These are phyloP conservation scores for Coemansia sp. DNA, from an alignment of 192 early-diverging fungal species.

Conservation along the genomic window DNA sequence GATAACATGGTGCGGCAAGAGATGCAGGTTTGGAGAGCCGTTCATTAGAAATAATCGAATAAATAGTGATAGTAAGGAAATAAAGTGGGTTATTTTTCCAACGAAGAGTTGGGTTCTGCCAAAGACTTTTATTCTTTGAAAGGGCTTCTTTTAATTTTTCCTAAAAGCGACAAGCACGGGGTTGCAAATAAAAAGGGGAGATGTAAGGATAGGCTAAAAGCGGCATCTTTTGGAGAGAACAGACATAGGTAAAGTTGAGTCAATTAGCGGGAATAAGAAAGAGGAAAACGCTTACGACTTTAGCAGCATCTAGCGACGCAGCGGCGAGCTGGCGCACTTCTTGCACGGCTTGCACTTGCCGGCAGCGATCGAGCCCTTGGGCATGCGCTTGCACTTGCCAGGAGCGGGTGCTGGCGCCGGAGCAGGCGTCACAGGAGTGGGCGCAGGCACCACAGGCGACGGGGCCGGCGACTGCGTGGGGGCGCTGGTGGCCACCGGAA, in stretches of 20 bases:
- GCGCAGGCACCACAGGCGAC: not conserved
- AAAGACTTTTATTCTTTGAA: too few species aligned
- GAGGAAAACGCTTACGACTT: not conserved
- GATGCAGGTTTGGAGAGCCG: not conserved
- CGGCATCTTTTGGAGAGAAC: not conserved
- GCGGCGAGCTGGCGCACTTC: conserved; percentile 37
- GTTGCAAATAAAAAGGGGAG: not conserved
- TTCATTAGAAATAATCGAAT: too few species aligned
- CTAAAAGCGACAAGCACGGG: not conserved
- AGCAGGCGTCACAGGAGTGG: not conserved
- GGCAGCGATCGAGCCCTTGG: conserved; percentile 54
- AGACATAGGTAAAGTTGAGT: not conserved
- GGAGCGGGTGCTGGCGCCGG: conserved; percentile 4
- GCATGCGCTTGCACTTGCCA: conserved; percentile 55
- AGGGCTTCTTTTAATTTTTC: not conserved
- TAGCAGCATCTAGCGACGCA: conserved; percentile 27
- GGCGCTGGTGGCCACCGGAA: not conserved
- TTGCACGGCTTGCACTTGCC: conserved; percentile 58
- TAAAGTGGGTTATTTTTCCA: too few species aligned
- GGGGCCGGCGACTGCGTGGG: not conserved
- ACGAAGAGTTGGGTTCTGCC: too few species aligned
- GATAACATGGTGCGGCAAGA: conserved; percentile 4
- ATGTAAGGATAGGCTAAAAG: too few species aligned
- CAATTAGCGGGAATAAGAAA: not conserved
- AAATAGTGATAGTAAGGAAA: too few species aligned